Base-by-base conservation (phyloP, 345 rosid species). In the Populus pruinosa region DNA sequence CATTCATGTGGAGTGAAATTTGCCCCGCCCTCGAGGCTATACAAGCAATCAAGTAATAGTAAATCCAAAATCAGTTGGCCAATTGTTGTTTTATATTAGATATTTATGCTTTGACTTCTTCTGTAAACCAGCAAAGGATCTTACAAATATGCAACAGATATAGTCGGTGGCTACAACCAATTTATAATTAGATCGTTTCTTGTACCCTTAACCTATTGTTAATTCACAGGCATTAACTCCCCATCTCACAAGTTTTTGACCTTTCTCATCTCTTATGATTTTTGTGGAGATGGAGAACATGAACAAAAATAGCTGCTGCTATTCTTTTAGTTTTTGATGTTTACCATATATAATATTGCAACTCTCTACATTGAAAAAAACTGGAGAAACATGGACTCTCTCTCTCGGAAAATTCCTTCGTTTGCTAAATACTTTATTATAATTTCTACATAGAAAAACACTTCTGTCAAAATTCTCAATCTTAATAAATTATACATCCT, bases 401-500 rank as follows among this genome's bases (percentile, higher is more conserved):
- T 41, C 63, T 59, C 25, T 23, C 64, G 3, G 64, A 59, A 59
- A 23, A 59, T n/a, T 59, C 25, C 64, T 23, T 59, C 64, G 5
- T 59, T 25, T 23, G 12, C 6, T 16, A 59, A 59, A 23, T 59
- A 35, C 2, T 49, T n/a, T 14, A 29, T 11, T 21, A 50, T 21
- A 53, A n/a, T 76, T 59, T 73, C 5, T 61, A 72, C 66, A 55
- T 11, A n/a, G 44, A 27, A 29, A 7, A 66, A 75, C 20, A 11
- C n/a, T 43, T 20, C 17, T 55, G n/a, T 13, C 33, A 61, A 75
- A 55, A 23, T 8, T 81, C 77, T 5, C 79, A 56, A 50, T 73
- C 64, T 76, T 66, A n/a, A 75, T 74, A 61, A 72, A 78, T 80
- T n/a, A 70, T 68, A 79, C 80, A 78, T 88, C 78, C 73, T 47